Conservation (phyloP, 441 rosid genomes). For the Adansonia gregorii region DNA sequence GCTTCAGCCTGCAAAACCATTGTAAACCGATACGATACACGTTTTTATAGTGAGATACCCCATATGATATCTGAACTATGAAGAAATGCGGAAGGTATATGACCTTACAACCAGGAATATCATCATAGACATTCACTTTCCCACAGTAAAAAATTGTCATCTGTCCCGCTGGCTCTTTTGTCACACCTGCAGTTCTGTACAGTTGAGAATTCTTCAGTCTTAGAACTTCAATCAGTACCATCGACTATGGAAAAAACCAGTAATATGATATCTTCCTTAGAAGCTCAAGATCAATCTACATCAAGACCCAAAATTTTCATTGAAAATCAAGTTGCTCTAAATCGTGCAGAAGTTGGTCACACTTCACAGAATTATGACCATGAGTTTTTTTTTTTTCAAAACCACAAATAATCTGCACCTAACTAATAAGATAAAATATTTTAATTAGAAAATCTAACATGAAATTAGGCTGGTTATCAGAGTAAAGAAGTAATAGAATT, state of each 20-base stretch:
- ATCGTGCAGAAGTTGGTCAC: background rate
- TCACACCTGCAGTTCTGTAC: conserved; percentile 36
- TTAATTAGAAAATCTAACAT: background rate
- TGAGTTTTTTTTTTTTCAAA: background rate
- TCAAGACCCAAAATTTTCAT: background rate
- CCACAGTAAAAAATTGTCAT: conserved; percentile 55
- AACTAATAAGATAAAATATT: conserved; percentile 2
- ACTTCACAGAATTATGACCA: background rate
- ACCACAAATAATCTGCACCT: background rate
- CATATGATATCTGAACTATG: background rate
- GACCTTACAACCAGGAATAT: conserved; percentile 45
- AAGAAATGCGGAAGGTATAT: conserved; percentile 5
- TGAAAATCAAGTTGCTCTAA: background rate
- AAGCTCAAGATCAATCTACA: conserved; percentile 10
- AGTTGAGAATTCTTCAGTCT: conserved; percentile 26
- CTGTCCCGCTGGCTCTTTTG: conserved; percentile 40
- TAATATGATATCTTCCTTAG: conserved; percentile 2
- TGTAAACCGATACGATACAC: conserved; percentile 14
- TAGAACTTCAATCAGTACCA: background rate
- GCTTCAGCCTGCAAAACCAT: conserved; percentile 45
- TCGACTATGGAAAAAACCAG: background rate
- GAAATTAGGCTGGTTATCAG: background rate
- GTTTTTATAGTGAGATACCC: conserved; percentile 2
- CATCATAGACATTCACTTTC: conserved; percentile 51
- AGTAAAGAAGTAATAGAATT: conserved; percentile 1